phyloP scores from a whole-genome alignment of 2,329 filamentous ascomycete genomes.

The Aaosphaeria pasadenensis region DNA sequence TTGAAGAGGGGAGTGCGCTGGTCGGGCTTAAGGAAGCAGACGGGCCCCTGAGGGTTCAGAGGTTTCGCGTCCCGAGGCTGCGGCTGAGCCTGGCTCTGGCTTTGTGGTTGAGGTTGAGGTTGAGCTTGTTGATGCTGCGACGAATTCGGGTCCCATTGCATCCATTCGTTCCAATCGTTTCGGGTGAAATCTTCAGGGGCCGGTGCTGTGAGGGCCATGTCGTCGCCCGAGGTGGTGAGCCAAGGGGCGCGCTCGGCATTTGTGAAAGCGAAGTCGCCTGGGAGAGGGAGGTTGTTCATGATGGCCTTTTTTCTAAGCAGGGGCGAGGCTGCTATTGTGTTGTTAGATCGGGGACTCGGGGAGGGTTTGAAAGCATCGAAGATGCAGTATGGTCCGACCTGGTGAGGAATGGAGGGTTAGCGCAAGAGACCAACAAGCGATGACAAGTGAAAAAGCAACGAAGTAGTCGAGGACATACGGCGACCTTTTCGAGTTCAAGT shows the following conservation, averaged over 20 bases:
- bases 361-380: slow-evolving; percentile 34
- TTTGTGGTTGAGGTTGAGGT: slow-evolving; percentile 14
- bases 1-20: slow-evolving; percentile 23
- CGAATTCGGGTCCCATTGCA: slow-evolving; percentile 44
- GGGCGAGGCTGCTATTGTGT: slow-evolving; percentile 6
- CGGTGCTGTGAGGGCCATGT: slow-evolving; percentile 27
- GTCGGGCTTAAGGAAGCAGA: slow-evolving; percentile 23
- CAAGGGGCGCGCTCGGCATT: slow-evolving; percentile 29
- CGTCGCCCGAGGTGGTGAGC: slow-evolving; percentile 32
- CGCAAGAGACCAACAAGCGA: slow-evolving; percentile 2
- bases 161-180: slow-evolving; percentile 45
- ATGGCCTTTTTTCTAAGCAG: slow-evolving; percentile 3
- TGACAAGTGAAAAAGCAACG: background rate
- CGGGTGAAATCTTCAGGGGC: slow-evolving; percentile 26
- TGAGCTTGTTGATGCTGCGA: slow-evolving; percentile 22
- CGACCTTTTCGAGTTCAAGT: slow-evolving; percentile 36
- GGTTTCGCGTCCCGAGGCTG: slow-evolving; percentile 16
- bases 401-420: slow-evolving; percentile 20
- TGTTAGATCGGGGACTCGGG: slow-evolving; percentile 13
- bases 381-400: slow-evolving; percentile 40
- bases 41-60: slow-evolving; percentile 22
- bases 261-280: slow-evolving; percentile 30
- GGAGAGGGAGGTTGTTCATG: slow-evolving; percentile 35
- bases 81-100: slow-evolving; percentile 24
- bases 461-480: slow-evolving; percentile 28